Evolutionary conservation across 2,329 filamentous ascomycete genomes (phyloP), one percentile per base, ranked within the genome.

Genomic region (Lachnellula occidentalis): DNA sequence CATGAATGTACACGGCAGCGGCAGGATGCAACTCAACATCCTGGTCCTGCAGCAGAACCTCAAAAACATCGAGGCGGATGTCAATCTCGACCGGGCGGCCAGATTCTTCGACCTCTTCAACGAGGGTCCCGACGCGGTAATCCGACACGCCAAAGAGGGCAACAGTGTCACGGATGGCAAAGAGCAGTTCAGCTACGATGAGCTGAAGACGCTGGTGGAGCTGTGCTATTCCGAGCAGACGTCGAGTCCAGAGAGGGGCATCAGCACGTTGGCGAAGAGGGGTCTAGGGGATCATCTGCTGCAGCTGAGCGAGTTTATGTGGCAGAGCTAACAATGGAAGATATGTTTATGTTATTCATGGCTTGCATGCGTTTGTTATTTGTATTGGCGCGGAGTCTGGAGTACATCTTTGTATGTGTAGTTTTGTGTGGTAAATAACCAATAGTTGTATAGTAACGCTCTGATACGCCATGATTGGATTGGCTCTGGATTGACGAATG

Each of bases 11-110:
- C 82, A 87, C 64, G 94, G 94, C 42, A 89, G 86, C 56, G 83
- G 85, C n/a, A 82, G 91, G 37, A 91, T 99, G 82, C 87, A 91
- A 69, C 82, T 97, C 66, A 96, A 99, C 69, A 90, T 96, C 48
- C 79, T 96, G 22, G 94, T 99, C 41, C 76, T 99, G 50, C 92
- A 97, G 72, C 94, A 99, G 69, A 96, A 96, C 66, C 82, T 99
- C 53, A 96, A 96, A 75, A 95, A 95, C 62, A 86, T 99, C 51
- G 90, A 94, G 70, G 77, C 81, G 2, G 80, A 80, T 8, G 85
- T 88, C 3, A 78, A 81, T 54, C 75, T 92, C 27, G 76, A 77
- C 4, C 75, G 81, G 36, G 81, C 86, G 1, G 79, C 82, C 19
- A 78, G 81, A 55, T 92, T 87, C 72, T 92, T 85, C 66, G 78